Conservation (phyloP, 2,329 filamentous ascomycete species). For the Escovopsis weberi region DNA sequence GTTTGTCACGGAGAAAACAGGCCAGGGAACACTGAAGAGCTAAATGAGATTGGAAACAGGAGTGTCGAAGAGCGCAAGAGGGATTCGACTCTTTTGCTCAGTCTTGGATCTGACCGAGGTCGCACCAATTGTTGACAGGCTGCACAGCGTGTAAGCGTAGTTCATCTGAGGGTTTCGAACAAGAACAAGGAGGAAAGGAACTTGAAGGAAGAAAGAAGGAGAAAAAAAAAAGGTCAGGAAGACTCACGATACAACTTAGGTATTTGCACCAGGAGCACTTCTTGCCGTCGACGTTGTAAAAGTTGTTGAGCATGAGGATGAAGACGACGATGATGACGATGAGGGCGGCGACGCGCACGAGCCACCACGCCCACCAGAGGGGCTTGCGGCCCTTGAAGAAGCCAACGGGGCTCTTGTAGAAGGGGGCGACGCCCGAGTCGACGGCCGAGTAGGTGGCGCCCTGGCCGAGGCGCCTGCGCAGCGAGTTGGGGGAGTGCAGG, state of each 20-base stretch:
- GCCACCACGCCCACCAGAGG: slow-evolving; percentile 97
- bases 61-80: too few species aligned
- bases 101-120: slow-evolving; percentile 26
- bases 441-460: slow-evolving; percentile 61
- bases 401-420: slow-evolving; percentile 48
- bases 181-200: too few species aligned
- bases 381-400: slow-evolving; percentile 91
- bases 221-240: slow-evolving; percentile 6
- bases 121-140: slow-evolving; percentile 56
- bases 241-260: slow-evolving; percentile 76
- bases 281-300: slow-evolving; percentile 58
- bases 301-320: slow-evolving; percentile 77
- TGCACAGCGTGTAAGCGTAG: slow-evolving; percentile 14
- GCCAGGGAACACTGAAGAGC: slow-evolving; percentile 1
- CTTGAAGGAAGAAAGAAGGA: slow-evolving; percentile 6
- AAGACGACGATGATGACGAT: slow-evolving; percentile 74
- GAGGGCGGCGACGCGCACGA: slow-evolving; percentile 64
- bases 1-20: not conserved
- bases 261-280: slow-evolving; percentile 91
- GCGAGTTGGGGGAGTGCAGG: slow-evolving; percentile 70
- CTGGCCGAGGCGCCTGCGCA: slow-evolving; percentile 59
- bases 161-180: too few species aligned
- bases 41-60: too few species aligned
- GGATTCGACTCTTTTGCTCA: too few species aligned
- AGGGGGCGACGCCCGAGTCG: slow-evolving; percentile 34